Conservation (phyloP, 73 alveolate species). For the Symbiodinium pilosum region DNA sequence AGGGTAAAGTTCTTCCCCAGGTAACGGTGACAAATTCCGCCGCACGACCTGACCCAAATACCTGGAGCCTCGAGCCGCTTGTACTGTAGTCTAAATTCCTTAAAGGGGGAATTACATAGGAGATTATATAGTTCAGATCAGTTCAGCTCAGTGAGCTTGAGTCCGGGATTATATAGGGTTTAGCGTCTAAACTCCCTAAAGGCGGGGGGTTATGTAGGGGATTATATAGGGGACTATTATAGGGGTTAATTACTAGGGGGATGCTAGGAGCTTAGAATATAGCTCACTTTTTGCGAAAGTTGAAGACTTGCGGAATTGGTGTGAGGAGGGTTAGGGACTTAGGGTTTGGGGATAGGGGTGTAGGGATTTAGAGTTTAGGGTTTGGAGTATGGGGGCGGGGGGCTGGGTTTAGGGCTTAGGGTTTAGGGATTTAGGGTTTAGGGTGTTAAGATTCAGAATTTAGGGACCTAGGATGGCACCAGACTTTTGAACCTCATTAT, state of each 20-base stretch:
- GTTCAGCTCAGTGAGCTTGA: too few relatives aligned
- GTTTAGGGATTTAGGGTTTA: not conserved
- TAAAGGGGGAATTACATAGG: not conserved
- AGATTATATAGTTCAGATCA: not conserved
- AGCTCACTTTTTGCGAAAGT: not conserved
- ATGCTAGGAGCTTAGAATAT: not conserved
- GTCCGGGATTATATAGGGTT: too few relatives aligned
- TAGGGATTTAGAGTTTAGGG: not conserved
- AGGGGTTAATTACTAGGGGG: not conserved
- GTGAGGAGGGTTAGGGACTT: not conserved
- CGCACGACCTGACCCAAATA: not conserved
- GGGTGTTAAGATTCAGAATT: too few relatives aligned
- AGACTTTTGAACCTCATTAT: too few relatives aligned
- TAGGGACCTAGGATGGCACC: too few relatives aligned
- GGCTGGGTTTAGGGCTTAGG: not conserved
- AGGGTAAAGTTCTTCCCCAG: too few relatives aligned
- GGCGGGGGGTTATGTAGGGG: not conserved
- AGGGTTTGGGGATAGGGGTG: not conserved
- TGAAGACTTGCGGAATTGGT: not conserved
- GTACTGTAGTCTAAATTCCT: not conserved
- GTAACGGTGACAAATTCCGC: not conserved
- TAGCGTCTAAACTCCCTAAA: too few relatives aligned
- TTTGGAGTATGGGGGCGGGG: not conserved
- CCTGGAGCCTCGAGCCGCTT: not conserved
- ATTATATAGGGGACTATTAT: not conserved